Evolutionary conservation across 768 basidiomycete species (phyloP).

Genomic region (Hygrocybe coccinea): DNA sequence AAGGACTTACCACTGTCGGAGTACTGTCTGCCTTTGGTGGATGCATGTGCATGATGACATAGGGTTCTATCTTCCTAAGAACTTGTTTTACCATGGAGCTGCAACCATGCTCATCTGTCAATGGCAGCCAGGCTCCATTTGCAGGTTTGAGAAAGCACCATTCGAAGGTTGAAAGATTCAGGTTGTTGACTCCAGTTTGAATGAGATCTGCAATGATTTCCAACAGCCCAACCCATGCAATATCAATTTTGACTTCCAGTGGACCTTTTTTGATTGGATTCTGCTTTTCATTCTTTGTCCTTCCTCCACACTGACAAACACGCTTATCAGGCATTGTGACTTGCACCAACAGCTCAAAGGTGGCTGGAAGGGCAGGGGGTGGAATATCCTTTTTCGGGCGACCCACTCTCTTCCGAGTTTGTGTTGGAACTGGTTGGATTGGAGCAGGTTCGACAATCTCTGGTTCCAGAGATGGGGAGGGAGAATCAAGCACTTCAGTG

Average conservation of each 20-base stretch:
- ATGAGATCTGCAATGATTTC: neutral
- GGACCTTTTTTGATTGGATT: neutral
- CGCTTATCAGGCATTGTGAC: neutral
- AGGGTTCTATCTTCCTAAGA: neutral
- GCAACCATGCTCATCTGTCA: neutral
- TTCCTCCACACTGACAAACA: neutral
- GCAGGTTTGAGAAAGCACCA: neutral
- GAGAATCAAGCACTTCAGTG: too few relatives aligned
- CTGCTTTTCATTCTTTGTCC: neutral
- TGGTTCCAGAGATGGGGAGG: too few relatives aligned
- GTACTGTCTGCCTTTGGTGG: neutral
- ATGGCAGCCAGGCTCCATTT: neutral
- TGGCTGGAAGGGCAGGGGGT: neutral
- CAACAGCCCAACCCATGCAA: neutral
- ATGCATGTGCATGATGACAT: constrained; percentile 1
- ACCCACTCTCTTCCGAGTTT: too few relatives aligned
- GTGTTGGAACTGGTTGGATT: too few relatives aligned
- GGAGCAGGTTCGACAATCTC: too few relatives aligned
- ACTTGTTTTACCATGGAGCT: neutral
- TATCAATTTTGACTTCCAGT: neutral
- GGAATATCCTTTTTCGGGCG: too few relatives aligned
- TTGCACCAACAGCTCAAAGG: neutral
- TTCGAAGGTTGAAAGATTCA: neutral
- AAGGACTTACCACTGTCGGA: neutral
- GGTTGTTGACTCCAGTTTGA: neutral